Conservation (phyloP, 169 alveolate species). For the Eimeria mitis region DNA sequence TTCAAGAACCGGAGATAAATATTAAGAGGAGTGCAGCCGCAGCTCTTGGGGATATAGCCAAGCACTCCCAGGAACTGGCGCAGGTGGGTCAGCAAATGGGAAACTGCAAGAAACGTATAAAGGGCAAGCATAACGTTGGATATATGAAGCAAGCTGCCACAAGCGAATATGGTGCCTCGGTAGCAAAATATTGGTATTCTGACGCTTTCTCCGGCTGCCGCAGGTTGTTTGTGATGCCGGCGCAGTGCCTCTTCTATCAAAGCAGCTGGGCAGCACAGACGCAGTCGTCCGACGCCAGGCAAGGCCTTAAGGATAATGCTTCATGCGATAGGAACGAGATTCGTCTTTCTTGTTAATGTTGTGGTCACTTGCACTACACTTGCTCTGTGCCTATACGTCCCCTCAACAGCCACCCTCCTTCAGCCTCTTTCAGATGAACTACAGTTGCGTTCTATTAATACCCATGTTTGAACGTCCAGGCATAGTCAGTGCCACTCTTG, state of each 20-base stretch:
- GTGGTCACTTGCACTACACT: neutral
- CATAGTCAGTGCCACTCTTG: neutral
- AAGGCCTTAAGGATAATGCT: neutral
- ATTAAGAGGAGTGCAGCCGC: constrained; percentile 89
- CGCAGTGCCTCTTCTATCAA: constrained; percentile 87
- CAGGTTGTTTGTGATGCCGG: constrained; percentile 83
- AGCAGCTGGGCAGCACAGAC: constrained; percentile 92
- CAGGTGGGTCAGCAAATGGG: constrained; percentile 85
- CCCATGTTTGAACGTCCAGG: neutral
- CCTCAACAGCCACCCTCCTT: neutral
- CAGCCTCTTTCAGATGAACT: neutral
- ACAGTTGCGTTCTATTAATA: neutral
- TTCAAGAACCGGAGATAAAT: constrained; percentile 95
- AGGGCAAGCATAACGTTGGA: neutral
- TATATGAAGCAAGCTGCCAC: neutral
- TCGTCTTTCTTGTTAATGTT: too few relatives aligned
- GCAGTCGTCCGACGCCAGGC: constrained; percentile 94
- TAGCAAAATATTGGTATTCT: neutral
- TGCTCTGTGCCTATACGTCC: neutral
- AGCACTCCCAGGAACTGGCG: constrained; percentile 93
- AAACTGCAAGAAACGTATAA: neutral
- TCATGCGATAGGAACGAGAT: neutral
- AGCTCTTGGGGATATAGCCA: constrained; percentile 95
- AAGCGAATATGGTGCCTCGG: neutral
- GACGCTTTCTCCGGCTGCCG: neutral